Percentiles rank a stretch among this genome's conserved stretches.
Conservation (phyloP, 345 rosid species). For the Kandelia obovata region DNA sequence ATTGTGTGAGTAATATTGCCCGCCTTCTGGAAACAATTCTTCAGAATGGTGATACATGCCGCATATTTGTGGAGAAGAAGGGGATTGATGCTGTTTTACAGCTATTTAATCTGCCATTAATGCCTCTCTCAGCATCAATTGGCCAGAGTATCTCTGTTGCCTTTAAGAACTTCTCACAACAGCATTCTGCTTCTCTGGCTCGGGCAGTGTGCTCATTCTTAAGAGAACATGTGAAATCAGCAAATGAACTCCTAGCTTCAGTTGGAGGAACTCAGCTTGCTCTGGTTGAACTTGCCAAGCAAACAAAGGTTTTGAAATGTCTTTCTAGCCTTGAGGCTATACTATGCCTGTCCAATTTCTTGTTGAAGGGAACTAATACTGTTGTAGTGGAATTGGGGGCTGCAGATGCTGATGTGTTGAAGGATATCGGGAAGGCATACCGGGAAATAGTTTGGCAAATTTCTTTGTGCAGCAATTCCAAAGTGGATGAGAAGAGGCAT, state of each 20-base stretch:
- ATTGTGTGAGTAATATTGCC: constrained; percentile 71
- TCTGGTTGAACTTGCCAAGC: constrained; percentile 49
- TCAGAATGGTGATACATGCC: constrained; percentile 93
- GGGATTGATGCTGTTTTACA: constrained; percentile 82
- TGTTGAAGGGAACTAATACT: constrained; percentile 73
- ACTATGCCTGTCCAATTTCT: constrained; percentile 66
- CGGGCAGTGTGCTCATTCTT: constrained; percentile 76
- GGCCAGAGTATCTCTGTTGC: constrained; percentile 84
- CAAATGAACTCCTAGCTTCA: constrained; percentile 50
- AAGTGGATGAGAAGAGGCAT: constrained; percentile 61
- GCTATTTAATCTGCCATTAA: constrained; percentile 68
- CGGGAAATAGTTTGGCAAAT: constrained; percentile 82
- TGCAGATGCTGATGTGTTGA: constrained; percentile 87
- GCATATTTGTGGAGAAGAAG: constrained; percentile 87
- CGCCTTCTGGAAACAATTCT: constrained; percentile 91
- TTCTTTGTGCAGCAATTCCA: constrained; percentile 63
- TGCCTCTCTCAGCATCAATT: constrained; percentile 73
- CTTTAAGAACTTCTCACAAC: constrained; percentile 90
- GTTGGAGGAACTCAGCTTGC: constrained; percentile 60
- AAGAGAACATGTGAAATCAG: constrained; percentile 64
- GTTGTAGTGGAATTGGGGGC: constrained; percentile 77
- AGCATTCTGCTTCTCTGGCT: constrained; percentile 80
- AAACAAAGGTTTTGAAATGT: constrained; percentile 54
- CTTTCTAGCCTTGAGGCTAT: constrained; percentile 79
- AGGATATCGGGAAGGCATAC: constrained; percentile 73